phyloP scores from a whole-genome alignment of 805 yeast genomes.

The Lipomyces sp. region DNA sequence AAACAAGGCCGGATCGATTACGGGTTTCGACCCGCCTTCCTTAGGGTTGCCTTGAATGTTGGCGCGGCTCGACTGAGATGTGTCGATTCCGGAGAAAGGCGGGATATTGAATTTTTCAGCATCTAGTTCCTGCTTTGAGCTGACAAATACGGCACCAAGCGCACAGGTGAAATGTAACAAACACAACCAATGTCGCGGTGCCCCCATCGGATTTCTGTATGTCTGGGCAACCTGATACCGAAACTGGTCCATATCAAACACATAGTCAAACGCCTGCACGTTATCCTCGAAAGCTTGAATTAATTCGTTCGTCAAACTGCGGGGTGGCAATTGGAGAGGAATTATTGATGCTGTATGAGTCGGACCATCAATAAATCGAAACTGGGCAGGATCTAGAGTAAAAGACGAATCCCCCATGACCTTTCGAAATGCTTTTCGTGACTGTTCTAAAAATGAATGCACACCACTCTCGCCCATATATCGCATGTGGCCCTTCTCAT shows the following conservation, averaged over 20 bases:
- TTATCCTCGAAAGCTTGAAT: constrained; percentile 48
- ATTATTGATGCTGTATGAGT: constrained; percentile 38
- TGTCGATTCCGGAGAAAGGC: constrained; percentile 13
- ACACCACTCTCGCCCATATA: constrained; percentile 54
- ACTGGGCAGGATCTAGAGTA: constrained; percentile 49
- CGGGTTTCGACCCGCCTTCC: constrained; percentile 12
- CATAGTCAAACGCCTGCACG: constrained; percentile 50
- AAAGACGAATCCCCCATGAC: constrained; percentile 47
- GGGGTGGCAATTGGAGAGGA: constrained; percentile 45
- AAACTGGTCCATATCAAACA: constrained; percentile 48
- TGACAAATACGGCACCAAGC: constrained; percentile 50
- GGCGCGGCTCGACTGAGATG: constrained; percentile 6
- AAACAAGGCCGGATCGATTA: constrained; percentile 44
- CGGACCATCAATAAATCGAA: constrained; percentile 49
- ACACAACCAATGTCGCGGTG: constrained; percentile 44
- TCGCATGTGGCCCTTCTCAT: constrained; percentile 48
- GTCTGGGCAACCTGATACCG: constrained; percentile 43
- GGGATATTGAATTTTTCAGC: constrained; percentile 40
- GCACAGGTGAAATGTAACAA: constrained; percentile 51
- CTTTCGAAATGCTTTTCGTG: constrained; percentile 48
- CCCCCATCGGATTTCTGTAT: constrained; percentile 45
- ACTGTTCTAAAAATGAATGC: constrained; percentile 50
- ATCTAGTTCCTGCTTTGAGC: constrained; percentile 40
- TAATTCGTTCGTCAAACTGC: constrained; percentile 44
- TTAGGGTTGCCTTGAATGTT: background rate